These are phyloP conservation scores for Sclerotinia glacialis DNA, from an alignment of 2,329 filamentous ascomycete species.

Conservation along the genomic window DNA sequence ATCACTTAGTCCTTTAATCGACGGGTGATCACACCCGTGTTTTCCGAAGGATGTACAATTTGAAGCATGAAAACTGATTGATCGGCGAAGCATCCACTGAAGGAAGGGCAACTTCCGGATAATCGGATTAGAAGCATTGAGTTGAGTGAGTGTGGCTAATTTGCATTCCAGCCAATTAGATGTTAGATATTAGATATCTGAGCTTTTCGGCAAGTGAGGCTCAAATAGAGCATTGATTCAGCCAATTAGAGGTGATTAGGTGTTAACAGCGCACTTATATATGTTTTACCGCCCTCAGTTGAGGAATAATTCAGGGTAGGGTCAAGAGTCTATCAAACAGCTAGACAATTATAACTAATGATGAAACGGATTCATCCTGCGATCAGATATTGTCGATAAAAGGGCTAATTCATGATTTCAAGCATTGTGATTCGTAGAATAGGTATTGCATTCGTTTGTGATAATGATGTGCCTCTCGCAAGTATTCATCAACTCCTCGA, in stretches of 20 bases:
- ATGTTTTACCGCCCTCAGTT: too few species aligned
- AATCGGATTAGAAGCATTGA: not conserved
- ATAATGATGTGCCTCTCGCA: not conserved
- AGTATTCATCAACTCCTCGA: not conserved
- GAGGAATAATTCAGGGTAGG: too few species aligned
- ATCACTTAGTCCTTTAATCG: not conserved
- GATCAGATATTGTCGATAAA: not conserved
- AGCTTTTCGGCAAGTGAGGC: not conserved
- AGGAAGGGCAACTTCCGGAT: not conserved
- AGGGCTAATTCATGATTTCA: not conserved
- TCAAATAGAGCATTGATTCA: not conserved
- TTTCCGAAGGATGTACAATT: constrained; percentile 15
- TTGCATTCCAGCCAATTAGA: not conserved
- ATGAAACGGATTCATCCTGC: not conserved
- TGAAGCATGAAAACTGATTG: not conserved
- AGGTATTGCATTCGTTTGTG: not conserved
- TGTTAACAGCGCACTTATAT: not conserved
- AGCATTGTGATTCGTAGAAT: not conserved
- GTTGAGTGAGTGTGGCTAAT: not conserved
- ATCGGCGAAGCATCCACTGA: constrained; percentile 3
- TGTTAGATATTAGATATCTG: not conserved
- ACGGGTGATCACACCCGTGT: not conserved
- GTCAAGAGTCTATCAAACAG: too few species aligned
- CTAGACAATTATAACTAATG: not conserved
- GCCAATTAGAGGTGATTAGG: constrained; percentile 3